phyloP scores from a whole-genome alignment of 768 basidiomycete genomes.

The Cystofilobasidium bisporidii region DNA sequence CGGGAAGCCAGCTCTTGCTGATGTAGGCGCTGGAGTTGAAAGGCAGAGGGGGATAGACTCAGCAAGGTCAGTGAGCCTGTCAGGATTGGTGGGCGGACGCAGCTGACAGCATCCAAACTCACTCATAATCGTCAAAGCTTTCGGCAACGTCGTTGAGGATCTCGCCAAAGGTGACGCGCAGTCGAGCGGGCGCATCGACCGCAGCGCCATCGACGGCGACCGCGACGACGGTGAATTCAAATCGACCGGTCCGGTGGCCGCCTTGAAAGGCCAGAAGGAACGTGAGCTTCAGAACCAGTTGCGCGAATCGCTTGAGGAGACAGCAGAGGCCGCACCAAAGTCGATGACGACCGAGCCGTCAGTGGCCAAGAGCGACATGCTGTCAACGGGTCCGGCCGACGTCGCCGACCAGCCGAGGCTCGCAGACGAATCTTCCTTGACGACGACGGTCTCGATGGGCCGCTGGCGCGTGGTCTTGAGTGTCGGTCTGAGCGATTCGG shows the following conservation, averaged over 20 bases:
- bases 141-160: slow-evolving; percentile 34
- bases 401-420: slow-evolving; percentile 8
- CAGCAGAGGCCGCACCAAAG: neutral
- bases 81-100: neutral
- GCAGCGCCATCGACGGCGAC: neutral
- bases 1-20: slow-evolving; percentile 32
- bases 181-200: slow-evolving; percentile 7
- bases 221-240: slow-evolving; percentile 9
- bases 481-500: neutral
- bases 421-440: neutral
- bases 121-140: slow-evolving; percentile 34
- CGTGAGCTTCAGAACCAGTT: neutral
- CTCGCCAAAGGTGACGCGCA: slow-evolving; percentile 30
- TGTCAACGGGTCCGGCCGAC: neutral
- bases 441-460: neutral
- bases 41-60: neutral
- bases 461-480: slow-evolving; percentile 1
- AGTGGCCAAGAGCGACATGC: neutral
- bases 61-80: too few relatives aligned
- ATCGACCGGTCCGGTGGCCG: slow-evolving; percentile 6
- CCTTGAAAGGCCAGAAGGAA: too few relatives aligned
- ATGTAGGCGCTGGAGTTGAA: slow-evolving; percentile 27
- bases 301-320: neutral
- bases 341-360: slow-evolving; percentile 8
- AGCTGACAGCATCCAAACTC: neutral